These are phyloP conservation scores for Plantago major DNA, from an alignment of 257 asterid species.

Conservation along the genomic window DNA sequence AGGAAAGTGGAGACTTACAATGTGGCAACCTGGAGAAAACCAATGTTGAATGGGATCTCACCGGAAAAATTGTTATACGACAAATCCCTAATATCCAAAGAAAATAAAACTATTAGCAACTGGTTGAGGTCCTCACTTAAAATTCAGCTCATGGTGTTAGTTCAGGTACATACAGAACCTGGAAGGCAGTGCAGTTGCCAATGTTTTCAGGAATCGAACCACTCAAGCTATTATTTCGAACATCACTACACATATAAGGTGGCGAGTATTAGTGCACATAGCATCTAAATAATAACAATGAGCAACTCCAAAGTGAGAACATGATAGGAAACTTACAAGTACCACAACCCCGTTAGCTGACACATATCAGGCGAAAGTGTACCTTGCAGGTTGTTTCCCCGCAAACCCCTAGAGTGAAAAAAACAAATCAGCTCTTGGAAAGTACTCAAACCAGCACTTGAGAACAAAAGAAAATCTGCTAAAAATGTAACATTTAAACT, in stretches of 20 bases:
- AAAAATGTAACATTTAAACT: not conserved
- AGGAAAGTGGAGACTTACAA: conserved; percentile 45
- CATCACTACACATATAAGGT: conserved; percentile 56
- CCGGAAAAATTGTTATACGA: conserved; percentile 78
- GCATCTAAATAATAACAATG: not conserved
- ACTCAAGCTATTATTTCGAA: conserved; percentile 84
- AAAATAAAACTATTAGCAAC: conserved; percentile 1
- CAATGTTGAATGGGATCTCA: conserved; percentile 90
- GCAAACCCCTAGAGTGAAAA: conserved; percentile 57
- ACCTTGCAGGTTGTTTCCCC: conserved; percentile 86
- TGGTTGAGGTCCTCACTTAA: not conserved
- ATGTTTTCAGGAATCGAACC: conserved; percentile 78
- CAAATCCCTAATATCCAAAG: conserved; percentile 56
- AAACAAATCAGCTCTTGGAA: not conserved
- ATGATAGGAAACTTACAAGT: conserved; percentile 61
- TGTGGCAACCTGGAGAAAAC: conserved; percentile 98
- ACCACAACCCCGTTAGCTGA: conserved; percentile 94
- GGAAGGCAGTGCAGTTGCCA: conserved; percentile 96
- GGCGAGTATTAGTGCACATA: not conserved
- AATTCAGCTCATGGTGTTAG: not conserved
- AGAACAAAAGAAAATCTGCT: not conserved
- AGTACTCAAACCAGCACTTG: not conserved
- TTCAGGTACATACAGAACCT: conserved; percentile 85
- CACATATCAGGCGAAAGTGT: conserved; percentile 89
- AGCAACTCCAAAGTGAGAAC: not conserved